Base-by-base conservation (phyloP, 768 basidiomycete genomes). In the Auricularia heimuer region DNA sequence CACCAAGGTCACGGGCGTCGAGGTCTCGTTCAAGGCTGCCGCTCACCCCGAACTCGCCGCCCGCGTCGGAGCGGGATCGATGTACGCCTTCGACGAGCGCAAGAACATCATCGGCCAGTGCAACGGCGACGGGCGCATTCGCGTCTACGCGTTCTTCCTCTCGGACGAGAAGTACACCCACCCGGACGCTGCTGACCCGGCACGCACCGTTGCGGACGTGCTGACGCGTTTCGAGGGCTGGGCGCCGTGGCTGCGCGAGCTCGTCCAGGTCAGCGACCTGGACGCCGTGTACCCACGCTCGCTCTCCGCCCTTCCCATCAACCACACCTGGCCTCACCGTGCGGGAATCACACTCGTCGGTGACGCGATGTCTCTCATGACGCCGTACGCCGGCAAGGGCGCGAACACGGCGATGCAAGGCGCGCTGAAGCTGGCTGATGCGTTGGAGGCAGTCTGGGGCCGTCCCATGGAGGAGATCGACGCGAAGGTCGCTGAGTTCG, bases 291-390 rank as follows among this genome's bases (percentile, higher is more conserved):
- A 44, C 21, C 65, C 62, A n/a, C 61, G 66, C 42, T 67, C 66
- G 64, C 66, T 69, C 14, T 68, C 67, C 54, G 69, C 42, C n/a
- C 68, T 66, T 45, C 65, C 66, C 4, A 63, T 64, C 12, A 58
- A 62, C 44, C 42, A 62, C n/a, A 47, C 35, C 3, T 68, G 68
- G 68, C 42, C 33, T 11, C 36, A 58, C 33, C 58, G 24, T 62
- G 14, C n/a, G 14, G 64, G 70, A 11, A 63, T 69, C 51, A 73
- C 70, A 33, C 36, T 70, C 58, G 58, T 75, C 37, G 77, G 77
- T 14, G 78, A 78, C 45, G 75, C 77, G 1, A 76, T 76, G 8
- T 76, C 78, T 64, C 65, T 75, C 6, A 76, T 78, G 76, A 66
- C 70, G 1, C 77, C 75, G 1, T 77, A 76, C 64, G 73, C 72